Evolutionary conservation across 495 filamentous ascomycete species (phyloP).

Genomic region (Hypoxylon perforatum): DNA sequence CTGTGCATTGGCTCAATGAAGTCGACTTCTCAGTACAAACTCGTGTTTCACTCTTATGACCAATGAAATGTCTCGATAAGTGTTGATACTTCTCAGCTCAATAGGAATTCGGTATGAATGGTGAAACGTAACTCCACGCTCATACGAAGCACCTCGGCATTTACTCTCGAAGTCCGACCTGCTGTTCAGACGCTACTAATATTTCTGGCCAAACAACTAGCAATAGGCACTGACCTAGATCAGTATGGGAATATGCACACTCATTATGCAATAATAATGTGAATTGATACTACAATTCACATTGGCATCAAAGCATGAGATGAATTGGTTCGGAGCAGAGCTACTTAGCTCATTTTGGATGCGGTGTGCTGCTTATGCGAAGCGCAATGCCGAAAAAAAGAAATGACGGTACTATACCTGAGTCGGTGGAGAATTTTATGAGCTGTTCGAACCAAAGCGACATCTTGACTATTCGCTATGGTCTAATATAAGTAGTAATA

Average conservation of each 20-base stretch:
- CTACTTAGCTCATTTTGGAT: conserved; percentile 9
- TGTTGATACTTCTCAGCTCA: no score
- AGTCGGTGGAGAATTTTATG: conserved; percentile 56
- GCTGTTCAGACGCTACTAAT: no score
- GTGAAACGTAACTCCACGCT: no score
- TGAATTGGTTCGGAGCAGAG: conserved; percentile 3
- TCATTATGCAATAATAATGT: not conserved
- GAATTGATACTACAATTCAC: conserved; percentile 2
- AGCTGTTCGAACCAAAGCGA: conserved; percentile 51
- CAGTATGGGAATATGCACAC: not conserved
- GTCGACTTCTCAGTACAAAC: no score
- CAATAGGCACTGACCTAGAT: not conserved
- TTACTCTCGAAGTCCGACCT: no score
- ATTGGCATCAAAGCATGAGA: conserved; percentile 1
- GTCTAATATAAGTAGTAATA: not conserved
- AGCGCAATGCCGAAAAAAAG: conserved; percentile 10
- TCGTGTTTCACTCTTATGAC: no score
- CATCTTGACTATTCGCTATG: conserved; percentile 21
- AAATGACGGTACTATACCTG: conserved; percentile 46
- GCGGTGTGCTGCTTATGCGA: conserved; percentile 1
- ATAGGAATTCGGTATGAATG: no score
- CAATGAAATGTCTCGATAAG: no score
- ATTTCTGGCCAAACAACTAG: no score
- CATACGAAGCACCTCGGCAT: no score
- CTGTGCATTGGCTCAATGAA: no score